These are phyloP conservation scores for Cryptosporidium sp. DNA, from an alignment of 169 alveolate genomes.

Conservation along the genomic window DNA sequence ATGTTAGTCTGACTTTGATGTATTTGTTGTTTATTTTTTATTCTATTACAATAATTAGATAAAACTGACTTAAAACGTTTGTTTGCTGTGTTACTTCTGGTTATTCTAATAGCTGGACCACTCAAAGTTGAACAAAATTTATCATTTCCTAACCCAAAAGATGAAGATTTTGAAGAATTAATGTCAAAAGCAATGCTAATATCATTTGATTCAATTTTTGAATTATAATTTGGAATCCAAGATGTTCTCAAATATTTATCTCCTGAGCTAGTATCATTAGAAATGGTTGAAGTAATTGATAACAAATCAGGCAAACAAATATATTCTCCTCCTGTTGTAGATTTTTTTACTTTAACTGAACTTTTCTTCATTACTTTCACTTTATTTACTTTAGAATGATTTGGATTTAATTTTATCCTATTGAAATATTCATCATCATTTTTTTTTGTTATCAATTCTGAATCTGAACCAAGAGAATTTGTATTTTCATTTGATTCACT, in stretches of 20 bases:
- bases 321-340: not conserved
- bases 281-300: slow-evolving; percentile 1
- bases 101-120: not conserved
- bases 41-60: not conserved
- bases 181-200: not conserved
- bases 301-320: not conserved
- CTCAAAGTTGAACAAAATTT: not conserved
- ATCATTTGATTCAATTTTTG: not conserved
- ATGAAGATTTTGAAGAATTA: not conserved
- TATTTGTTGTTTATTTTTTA: not conserved
- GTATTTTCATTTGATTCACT: not conserved
- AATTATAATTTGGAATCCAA: not conserved
- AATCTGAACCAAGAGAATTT: not conserved
- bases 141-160: not conserved
- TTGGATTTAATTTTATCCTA: not conserved
- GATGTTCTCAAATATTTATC: not conserved
- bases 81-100: not conserved
- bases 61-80: not conserved
- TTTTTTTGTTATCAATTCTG: not conserved
- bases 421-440: not conserved
- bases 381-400: not conserved
- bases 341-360: not conserved
- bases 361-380: not conserved
- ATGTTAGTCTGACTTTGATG: not conserved
- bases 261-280: not conserved